Evolutionary conservation across 1,284 basidiomycete species (phyloP).

Genomic region (Tausonia pullulans): DNA sequence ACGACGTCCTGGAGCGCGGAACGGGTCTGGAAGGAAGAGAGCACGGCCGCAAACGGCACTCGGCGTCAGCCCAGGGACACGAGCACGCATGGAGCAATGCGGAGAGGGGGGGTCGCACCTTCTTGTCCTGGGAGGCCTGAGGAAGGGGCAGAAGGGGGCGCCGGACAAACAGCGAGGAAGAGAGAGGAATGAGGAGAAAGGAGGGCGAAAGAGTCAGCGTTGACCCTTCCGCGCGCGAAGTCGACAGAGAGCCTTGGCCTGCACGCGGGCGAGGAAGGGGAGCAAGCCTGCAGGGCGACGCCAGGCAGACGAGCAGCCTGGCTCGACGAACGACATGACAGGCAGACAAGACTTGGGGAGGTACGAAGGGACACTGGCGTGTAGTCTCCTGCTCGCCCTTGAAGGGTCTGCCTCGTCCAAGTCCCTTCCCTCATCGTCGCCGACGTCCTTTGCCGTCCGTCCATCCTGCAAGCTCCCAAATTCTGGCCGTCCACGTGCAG

Average conservation of each 20-base stretch:
- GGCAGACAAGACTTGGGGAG: too few species aligned
- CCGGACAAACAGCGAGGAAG: too few species aligned
- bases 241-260: too few species aligned
- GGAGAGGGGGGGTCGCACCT: background rate
- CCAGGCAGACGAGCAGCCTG: background rate
- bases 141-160: background rate
- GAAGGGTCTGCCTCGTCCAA: background rate
- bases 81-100: background rate
- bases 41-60: background rate
- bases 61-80: background rate
- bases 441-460: background rate
- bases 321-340: too few species aligned
- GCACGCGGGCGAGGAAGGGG: too few species aligned
- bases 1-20: slow-evolving; percentile 93
- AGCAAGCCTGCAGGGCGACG: too few species aligned
- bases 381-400: background rate
- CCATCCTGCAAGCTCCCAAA: too few species aligned
- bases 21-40: slow-evolving; percentile 50
- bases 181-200: background rate
- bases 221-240: background rate
- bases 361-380: too few species aligned
- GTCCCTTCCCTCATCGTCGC: background rate
- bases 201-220: background rate
- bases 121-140: slow-evolving; percentile 8
- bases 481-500: too few species aligned